These are phyloP conservation scores for Diaporthe nobilis DNA, from an alignment of 2,329 filamentous ascomycete species.

Conservation along the genomic window DNA sequence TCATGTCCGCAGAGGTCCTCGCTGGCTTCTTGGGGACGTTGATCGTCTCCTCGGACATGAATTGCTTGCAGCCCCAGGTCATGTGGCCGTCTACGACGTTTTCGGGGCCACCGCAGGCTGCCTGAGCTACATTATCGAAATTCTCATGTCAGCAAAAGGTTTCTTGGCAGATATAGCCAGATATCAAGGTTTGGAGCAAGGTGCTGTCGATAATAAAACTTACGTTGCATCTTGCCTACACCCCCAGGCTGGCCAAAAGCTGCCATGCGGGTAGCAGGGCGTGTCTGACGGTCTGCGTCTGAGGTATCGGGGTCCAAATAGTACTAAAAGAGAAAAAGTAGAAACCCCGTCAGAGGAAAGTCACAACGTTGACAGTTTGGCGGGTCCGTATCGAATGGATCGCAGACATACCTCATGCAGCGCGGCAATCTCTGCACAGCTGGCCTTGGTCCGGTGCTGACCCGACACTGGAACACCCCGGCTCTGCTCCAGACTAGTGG, in stretches of 20 bases:
- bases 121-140: background rate
- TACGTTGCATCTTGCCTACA: constrained; percentile 21
- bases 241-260: constrained; percentile 2
- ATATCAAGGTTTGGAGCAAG: background rate
- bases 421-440: constrained; percentile 15
- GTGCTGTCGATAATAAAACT: background rate
- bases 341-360: background rate
- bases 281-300: constrained; percentile 1
- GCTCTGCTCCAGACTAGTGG: background rate
- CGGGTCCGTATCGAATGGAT: background rate
- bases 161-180: background rate
- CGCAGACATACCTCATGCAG: constrained; percentile 10
- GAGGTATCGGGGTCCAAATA: constrained; percentile 15
- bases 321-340: background rate
- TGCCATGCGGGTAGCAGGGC: background rate
- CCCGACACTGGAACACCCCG: constrained; percentile 2
- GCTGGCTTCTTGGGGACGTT: constrained; percentile 2
- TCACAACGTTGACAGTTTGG: background rate
- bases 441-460: constrained; percentile 3
- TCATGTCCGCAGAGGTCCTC: background rate
- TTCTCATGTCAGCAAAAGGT: background rate
- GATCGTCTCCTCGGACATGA: constrained; percentile 13
- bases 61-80: constrained; percentile 22
- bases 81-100: background rate
- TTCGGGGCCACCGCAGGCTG: constrained; percentile 5